These are phyloP conservation scores for Cetradonia linearis DNA, from an alignment of 495 filamentous ascomycete genomes.

Conservation along the genomic window DNA sequence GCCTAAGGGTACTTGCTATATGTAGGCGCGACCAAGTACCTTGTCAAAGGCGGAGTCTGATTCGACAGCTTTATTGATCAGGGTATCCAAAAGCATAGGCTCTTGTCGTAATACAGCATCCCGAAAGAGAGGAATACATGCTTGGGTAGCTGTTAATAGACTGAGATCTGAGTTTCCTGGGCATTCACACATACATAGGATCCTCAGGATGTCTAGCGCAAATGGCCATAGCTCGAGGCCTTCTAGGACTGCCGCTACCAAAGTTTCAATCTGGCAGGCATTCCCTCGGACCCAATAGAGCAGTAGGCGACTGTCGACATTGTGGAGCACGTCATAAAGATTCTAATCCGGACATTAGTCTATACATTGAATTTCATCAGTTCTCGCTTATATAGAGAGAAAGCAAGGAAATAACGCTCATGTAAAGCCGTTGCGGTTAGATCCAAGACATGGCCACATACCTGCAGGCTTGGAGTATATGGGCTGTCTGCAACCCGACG, in stretches of 20 bases:
- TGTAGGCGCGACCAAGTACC: slow-evolving; percentile 23
- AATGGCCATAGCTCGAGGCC: slow-evolving; percentile 35
- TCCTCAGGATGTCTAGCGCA: slow-evolving; percentile 32
- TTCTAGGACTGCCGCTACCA: slow-evolving; percentile 38
- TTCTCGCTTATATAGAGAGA: neutral
- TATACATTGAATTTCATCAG: neutral
- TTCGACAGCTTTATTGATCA: slow-evolving; percentile 32
- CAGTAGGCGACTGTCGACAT: slow-evolving; percentile 20
- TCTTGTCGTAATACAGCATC: slow-evolving; percentile 35
- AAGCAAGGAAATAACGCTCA: neutral
- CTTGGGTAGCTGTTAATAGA: slow-evolving; percentile 24
- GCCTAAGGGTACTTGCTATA: neutral
- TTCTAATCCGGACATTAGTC: slow-evolving; percentile 27
- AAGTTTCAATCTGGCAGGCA: slow-evolving; percentile 36
- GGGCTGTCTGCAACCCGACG: slow-evolving; percentile 16
- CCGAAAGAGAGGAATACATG: slow-evolving; percentile 27
- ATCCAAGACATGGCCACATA: slow-evolving; percentile 4
- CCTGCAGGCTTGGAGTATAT: slow-evolving; percentile 18
- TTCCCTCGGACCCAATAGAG: slow-evolving; percentile 37
- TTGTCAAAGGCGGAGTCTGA: slow-evolving; percentile 25
- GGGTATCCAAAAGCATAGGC: slow-evolving; percentile 35
- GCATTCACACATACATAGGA: slow-evolving; percentile 31
- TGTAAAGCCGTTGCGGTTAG: neutral
- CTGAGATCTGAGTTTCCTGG: neutral
- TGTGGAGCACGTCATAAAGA: slow-evolving; percentile 30